These are phyloP conservation scores for Tricholoma saponaceum DNA, from an alignment of 768 basidiomycete species.

Conservation along the genomic window DNA sequence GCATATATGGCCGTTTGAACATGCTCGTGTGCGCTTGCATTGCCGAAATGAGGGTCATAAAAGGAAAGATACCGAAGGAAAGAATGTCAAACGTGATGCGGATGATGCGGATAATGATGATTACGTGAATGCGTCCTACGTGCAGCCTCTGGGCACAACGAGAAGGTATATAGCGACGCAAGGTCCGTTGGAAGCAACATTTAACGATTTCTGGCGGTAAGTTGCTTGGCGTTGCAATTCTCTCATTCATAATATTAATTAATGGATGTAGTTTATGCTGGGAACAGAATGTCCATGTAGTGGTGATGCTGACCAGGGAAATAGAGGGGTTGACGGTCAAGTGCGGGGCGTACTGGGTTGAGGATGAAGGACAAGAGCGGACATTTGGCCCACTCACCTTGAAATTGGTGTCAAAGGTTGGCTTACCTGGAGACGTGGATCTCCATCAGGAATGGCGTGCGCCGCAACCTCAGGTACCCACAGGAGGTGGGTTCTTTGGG, in stretches of 20 bases:
- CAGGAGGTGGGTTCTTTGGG: neutral
- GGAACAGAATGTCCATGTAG: constrained; percentile 93
- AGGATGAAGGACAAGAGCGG: constrained; percentile 22
- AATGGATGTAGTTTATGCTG: constrained; percentile 61
- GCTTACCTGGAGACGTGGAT: constrained; percentile 15
- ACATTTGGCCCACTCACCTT: constrained; percentile 71
- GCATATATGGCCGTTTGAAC: constrained; percentile 97
- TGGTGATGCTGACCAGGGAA: constrained; percentile 95
- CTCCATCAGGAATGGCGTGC: constrained; percentile 11
- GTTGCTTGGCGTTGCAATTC: constrained; percentile 23
- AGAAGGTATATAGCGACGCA: constrained; percentile 94
- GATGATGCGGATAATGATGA: constrained; percentile 59
- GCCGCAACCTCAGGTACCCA: neutral
- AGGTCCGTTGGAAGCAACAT: constrained; percentile 88
- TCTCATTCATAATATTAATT: neutral
- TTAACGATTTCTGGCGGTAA: constrained; percentile 91
- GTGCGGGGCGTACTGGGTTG: constrained; percentile 88
- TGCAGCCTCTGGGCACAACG: constrained; percentile 80
- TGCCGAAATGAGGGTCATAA: constrained; percentile 16
- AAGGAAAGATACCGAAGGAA: neutral
- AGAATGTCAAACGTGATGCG: neutral
- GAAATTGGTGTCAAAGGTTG: constrained; percentile 35
- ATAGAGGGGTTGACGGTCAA: constrained; percentile 86
- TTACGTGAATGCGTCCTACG: constrained; percentile 93
- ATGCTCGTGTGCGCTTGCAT: constrained; percentile 79